phyloP scores from a whole-genome alignment of 306 rosid species.

The Rosa chinensis region DNA sequence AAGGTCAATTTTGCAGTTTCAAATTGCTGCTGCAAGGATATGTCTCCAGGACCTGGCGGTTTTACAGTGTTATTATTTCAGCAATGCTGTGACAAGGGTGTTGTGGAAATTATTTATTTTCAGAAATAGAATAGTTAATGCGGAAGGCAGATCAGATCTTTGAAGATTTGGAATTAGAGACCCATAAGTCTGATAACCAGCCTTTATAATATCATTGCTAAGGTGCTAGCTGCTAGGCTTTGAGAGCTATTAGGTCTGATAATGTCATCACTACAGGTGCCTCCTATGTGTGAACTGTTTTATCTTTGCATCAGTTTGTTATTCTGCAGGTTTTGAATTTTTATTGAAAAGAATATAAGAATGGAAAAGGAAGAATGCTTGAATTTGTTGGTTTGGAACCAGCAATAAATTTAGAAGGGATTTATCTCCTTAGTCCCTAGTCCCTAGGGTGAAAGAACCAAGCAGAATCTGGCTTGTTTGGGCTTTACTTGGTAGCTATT shows the following conservation, averaged over 20 bases:
- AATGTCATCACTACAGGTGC: not conserved
- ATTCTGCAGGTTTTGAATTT: not conserved
- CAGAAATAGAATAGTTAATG: not conserved
- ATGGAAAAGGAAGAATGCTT: not conserved
- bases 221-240: not conserved
- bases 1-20: no score
- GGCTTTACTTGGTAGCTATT: not conserved
- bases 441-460: not conserved
- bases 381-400: not conserved
- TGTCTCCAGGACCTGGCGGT: not conserved
- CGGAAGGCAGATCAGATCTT: not conserved
- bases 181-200: not conserved
- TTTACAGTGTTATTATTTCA: not conserved
- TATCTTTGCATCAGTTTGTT: not conserved
- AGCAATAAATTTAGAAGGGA: not conserved
- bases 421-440: not conserved
- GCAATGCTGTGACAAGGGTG: not conserved
- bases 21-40: not conserved
- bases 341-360: not conserved
- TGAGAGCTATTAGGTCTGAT: not conserved
- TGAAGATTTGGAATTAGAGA: not conserved
- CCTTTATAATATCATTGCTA: not conserved
- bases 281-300: no score
- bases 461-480: not conserved
- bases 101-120: not conserved